phyloP scores from a whole-genome alignment of 176 grass and related monocot genomes.

The Oryza punctata region DNA sequence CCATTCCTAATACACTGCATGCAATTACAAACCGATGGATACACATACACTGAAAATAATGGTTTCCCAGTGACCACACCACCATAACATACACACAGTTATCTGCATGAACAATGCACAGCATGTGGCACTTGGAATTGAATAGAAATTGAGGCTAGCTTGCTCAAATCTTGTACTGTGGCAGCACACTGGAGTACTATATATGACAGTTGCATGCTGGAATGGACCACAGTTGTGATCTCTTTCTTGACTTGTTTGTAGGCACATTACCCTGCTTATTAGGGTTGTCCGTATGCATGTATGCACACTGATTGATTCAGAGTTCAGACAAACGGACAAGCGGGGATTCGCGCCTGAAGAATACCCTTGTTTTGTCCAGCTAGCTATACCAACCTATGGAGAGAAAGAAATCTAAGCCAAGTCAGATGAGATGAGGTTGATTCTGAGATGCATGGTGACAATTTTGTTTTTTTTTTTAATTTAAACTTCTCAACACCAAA shows the following conservation, averaged over 20 bases:
- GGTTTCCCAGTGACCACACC: background rate
- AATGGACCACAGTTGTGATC: background rate
- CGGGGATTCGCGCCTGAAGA: background rate
- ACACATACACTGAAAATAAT: background rate
- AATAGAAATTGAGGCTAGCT: background rate
- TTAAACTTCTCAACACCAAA: background rate
- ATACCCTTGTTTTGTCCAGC: background rate
- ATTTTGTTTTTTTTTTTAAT: background rate
- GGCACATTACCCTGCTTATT: background rate
- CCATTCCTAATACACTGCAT: background rate
- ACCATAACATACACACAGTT: background rate
- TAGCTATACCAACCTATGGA: too few relatives aligned
- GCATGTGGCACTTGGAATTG: background rate
- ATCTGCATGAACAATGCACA: background rate
- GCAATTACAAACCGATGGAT: background rate
- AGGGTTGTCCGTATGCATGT: too few relatives aligned
- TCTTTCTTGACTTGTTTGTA: background rate
- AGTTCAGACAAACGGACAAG: slow-evolving; percentile 10
- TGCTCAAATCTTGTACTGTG: background rate
- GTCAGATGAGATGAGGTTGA: background rate
- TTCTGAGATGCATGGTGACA: background rate
- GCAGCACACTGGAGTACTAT: background rate
- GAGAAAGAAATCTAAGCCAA: background rate
- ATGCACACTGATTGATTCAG: slow-evolving; percentile 3
- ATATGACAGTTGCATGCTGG: background rate